These are phyloP conservation scores for Picea abies DNA, from an alignment of 83 land plant species.

Conservation along the genomic window DNA sequence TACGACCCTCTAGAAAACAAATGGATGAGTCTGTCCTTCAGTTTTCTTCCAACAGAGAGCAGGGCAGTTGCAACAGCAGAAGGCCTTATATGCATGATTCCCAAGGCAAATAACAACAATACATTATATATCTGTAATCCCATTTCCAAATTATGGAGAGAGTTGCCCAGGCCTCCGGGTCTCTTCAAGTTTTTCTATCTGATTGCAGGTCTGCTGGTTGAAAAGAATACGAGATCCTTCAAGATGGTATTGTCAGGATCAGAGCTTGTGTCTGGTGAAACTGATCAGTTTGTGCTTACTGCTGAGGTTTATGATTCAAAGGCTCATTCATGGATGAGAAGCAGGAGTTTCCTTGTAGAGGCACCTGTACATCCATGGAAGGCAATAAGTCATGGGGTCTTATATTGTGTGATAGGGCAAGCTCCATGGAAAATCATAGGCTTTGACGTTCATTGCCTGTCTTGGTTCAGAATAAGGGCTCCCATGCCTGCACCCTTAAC, in stretches of 20 bases:
- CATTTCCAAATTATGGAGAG: conserved; percentile 16
- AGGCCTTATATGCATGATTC: conserved; percentile 18
- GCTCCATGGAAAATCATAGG: conserved; percentile 15
- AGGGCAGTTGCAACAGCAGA: conserved; percentile 17
- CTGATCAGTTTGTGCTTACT: conserved; percentile 18
- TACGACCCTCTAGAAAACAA: conserved; percentile 22
- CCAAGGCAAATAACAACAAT: conserved; percentile 10
- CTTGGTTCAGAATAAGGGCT: conserved; percentile 20
- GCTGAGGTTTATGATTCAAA: conserved; percentile 29
- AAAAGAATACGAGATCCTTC: not conserved
- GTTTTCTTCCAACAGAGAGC: conserved; percentile 18
- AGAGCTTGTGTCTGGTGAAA: conserved; percentile 23
- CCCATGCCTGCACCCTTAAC: conserved; percentile 18
- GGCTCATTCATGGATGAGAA: conserved; percentile 15
- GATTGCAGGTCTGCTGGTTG: conserved; percentile 23
- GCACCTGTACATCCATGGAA: conserved; percentile 25
- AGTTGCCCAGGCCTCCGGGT: conserved; percentile 23
- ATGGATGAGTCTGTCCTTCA: conserved; percentile 22
- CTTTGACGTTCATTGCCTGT: conserved; percentile 12
- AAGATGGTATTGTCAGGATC: conserved; percentile 30
- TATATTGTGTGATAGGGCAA: conserved; percentile 22
- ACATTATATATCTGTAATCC: conserved; percentile 21
- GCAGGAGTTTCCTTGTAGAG: conserved; percentile 19
- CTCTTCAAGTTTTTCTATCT: conserved; percentile 29
- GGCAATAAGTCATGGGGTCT: conserved; percentile 18